Base-by-base conservation (phyloP, 495 filamentous ascomycete species). In the Antarctomyces pellizariae region DNA sequence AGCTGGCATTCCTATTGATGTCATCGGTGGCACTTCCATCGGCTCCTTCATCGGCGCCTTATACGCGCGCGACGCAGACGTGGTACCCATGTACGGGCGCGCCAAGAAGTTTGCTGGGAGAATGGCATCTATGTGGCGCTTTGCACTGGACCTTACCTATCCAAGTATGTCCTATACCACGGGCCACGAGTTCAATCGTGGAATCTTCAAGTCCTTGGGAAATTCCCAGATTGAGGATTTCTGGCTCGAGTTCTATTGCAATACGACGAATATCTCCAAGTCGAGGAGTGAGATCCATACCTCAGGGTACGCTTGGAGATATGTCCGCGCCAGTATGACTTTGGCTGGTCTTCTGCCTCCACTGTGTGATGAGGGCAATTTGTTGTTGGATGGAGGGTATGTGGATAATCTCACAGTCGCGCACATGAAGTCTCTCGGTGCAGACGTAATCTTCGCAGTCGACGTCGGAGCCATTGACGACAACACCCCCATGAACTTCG, bases 241-340 rank as follows among this genome's bases (percentile, higher is more conserved):
- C 45, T 95, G 86, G 86, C 64, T 97, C 9, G 79, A 90, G 33
- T 97, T 82, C 50, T 97, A 95, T 56, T 95, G 89, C 58, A 97
- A 97, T 46, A 93, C 83, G 0, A 95, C 89, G 14, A 95, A 92
- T 40, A 95, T 97, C 52, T 77, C 68, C 51, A 83, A 82, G 40
- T 79, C 71, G 19, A 67, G 82, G 5, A 64, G 67, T 2, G 82
- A 95, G 43, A 78, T 82, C 46, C 86, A 97, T 49, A 91, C 76
- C 1, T 80, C 71, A 16, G 86, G 86, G 3, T 95, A 95, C 36
- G 80, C 83, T 2, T 97, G 86, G 86, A 66, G 86, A 19, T 95
- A 95, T 43, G 71, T 97, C 7, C 64, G 86, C 13, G 86, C 86
- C 2, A 90, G 78, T 5, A 97, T 97, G 86, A 83, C 79, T 0